Evolutionary conservation across 495 filamentous ascomycete species (phyloP).

Genomic region (Aspergillus campestris): DNA sequence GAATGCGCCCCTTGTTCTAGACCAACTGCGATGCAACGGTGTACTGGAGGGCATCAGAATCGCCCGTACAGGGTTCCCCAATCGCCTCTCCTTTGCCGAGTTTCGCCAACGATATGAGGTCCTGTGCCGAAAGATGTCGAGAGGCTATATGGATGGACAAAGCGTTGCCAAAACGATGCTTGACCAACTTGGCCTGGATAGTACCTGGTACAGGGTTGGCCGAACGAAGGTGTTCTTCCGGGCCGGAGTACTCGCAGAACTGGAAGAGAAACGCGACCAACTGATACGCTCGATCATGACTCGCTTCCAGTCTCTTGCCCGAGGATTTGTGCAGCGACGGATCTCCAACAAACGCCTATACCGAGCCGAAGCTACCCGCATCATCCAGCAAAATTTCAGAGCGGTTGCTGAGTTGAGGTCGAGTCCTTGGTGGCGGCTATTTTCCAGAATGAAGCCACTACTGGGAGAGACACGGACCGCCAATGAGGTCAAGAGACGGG

Average conservation of each 20-base stretch:
- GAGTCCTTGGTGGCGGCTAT: constrained; percentile 94
- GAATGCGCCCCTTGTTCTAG: constrained; percentile 78
- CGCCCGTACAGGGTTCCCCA: constrained; percentile 96
- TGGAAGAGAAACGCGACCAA: constrained; percentile 90
- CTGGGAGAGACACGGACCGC: constrained; percentile 85
- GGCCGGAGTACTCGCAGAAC: constrained; percentile 88
- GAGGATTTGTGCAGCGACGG: constrained; percentile 81
- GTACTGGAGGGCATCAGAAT: constrained; percentile 97
- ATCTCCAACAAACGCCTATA: constrained; percentile 89
- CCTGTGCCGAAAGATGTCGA: constrained; percentile 83
- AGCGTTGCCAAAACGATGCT: constrained; percentile 77
- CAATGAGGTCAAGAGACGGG: constrained; percentile 84
- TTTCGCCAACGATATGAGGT: constrained; percentile 97
- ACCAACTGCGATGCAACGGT: constrained; percentile 96
- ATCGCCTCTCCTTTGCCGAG: constrained; percentile 83
- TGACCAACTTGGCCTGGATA: constrained; percentile 78
- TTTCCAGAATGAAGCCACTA: constrained; percentile 92
- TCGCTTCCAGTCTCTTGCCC: constrained; percentile 84
- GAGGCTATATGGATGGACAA: constrained; percentile 86
- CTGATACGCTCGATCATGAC: constrained; percentile 89
- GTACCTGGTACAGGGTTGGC: constrained; percentile 81
- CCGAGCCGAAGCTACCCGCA: constrained; percentile 85
- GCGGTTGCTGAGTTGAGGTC: constrained; percentile 80
- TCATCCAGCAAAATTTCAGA: constrained; percentile 89
- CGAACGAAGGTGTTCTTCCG: constrained; percentile 98